These are phyloP conservation scores for Fusarium sp. DNA, from an alignment of 2,329 filamentous ascomycete genomes.

Conservation along the genomic window DNA sequence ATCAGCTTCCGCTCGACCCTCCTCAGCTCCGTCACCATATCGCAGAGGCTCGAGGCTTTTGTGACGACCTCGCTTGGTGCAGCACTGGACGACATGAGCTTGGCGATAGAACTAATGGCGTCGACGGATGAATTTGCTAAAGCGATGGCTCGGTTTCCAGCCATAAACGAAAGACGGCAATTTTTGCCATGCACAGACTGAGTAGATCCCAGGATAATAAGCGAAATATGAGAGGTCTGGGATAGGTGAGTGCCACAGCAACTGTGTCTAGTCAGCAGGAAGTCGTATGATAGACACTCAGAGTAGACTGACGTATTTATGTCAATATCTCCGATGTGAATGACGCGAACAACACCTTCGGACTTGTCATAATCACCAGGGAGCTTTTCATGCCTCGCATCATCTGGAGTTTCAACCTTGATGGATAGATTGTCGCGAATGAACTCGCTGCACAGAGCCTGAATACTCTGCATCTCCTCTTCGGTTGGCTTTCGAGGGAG, in stretches of 20 bases:
- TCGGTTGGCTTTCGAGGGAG: slow-evolving; percentile 47
- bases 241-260: slow-evolving; percentile 53
- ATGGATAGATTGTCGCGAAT: slow-evolving; percentile 47
- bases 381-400: slow-evolving; percentile 43
- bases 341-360: slow-evolving; percentile 49
- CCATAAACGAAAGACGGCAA: slow-evolving; percentile 50
- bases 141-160: slow-evolving; percentile 48
- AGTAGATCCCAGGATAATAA: slow-evolving; percentile 48
- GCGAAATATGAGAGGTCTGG: slow-evolving; percentile 51
- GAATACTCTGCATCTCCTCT: slow-evolving; percentile 46
- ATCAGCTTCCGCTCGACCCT: slow-evolving; percentile 49
- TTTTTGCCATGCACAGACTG: slow-evolving; percentile 53
- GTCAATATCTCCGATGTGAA: slow-evolving; percentile 51
- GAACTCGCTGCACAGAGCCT: slow-evolving; percentile 45
- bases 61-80: slow-evolving; percentile 42
- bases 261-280: slow-evolving; percentile 19
- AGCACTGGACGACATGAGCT: slow-evolving; percentile 46
- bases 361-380: slow-evolving; percentile 52
- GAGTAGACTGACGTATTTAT: slow-evolving; percentile 45
- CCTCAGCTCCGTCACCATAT: slow-evolving; percentile 39
- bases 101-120: slow-evolving; percentile 45
- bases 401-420: slow-evolving; percentile 44
- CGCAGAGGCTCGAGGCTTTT: slow-evolving; percentile 26
- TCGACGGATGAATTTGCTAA: slow-evolving; percentile 42
- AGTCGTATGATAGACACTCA: accelerated